Percentiles rank a stretch among this genome's conserved stretches.
Evolutionary conservation across 2,329 filamentous ascomycete genomes (phyloP).

Genomic region (Claviceps pazoutovae): DNA sequence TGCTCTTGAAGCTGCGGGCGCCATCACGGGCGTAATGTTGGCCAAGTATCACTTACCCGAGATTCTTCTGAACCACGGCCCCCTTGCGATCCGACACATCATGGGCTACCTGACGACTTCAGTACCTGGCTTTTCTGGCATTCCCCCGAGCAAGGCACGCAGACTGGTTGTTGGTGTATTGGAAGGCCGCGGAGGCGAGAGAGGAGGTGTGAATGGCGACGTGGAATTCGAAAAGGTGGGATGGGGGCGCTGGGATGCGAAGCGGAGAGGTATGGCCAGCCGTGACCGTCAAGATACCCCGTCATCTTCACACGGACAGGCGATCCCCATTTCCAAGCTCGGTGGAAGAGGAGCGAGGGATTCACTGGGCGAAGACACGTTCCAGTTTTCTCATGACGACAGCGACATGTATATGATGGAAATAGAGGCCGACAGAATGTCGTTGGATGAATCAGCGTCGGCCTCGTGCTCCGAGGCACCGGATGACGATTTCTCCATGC

Average conservation of each 20-base stretch:
- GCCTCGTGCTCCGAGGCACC: conserved; percentile 65
- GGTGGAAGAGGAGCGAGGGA: conserved; percentile 32
- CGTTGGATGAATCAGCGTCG: conserved; percentile 54
- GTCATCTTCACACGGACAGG: conserved; percentile 29
- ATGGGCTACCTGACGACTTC: conserved; percentile 89
- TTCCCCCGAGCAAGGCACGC: conserved; percentile 79
- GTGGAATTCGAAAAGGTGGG: conserved; percentile 90
- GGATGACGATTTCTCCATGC: conserved; percentile 49
- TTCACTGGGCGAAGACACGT: conserved; percentile 56
- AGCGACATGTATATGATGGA: conserved; percentile 55
- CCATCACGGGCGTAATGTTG: conserved; percentile 73
- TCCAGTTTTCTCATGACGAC: conserved; percentile 62
- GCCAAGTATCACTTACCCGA: conserved; percentile 82
- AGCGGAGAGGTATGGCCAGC: conserved; percentile 49
- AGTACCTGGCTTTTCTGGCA: conserved; percentile 81
- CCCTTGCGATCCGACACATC: conserved; percentile 85
- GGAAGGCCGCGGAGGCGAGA: conserved; percentile 59
- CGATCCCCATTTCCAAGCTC: conserved; percentile 42
- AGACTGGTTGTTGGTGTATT: conserved; percentile 84
- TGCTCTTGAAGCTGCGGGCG: conserved; percentile 56
- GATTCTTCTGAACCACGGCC: conserved; percentile 79
- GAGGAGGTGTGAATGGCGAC: conserved; percentile 50
- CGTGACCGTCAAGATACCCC: conserved; percentile 30
- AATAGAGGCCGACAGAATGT: conserved; percentile 92
- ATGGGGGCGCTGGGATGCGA: conserved; percentile 92